Base-by-base conservation (phyloP, 2,329 filamentous ascomycete species). In the Drechslerella coelobrocha region DNA sequence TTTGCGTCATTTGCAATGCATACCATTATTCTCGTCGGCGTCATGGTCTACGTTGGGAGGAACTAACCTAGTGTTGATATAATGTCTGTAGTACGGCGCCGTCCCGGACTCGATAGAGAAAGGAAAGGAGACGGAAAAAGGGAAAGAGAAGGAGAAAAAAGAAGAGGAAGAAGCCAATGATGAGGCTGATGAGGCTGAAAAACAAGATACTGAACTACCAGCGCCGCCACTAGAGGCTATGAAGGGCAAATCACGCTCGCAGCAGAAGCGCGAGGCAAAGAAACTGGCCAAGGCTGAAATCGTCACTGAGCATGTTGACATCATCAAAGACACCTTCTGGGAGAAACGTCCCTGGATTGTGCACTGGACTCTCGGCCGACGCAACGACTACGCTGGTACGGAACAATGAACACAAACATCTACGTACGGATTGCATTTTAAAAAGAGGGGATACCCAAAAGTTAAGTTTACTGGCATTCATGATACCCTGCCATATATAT, bases 261-360 rank as follows among this genome's bases (percentile, higher is more conserved):
- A 95, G 76, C 81, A 83, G 19, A 66, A 97, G 65, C 96, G 89
- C 75, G 87, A 95, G 73, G 88, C 84, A 77, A 97, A 96, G 81
- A 84, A 86, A 73, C 85, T 89, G 59, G 84, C 85, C 68, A 97
- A 96, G 79, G 92, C 92, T 0, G 84, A 84, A 55, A 87, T 99
- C 48, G 85, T 90, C 34, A 83, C 95, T 37, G 88, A 92, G 77
- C 92, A 97, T 81, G 80, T 94, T 68, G 94, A 99, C 80, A 90
- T 99, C 76, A 97, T 99, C 79, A 92, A 89, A 76, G 91, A 97
- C 79, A 89, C 91, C 2, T 99, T 99, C 77, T 99, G 94, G 94
- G 84, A 91, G 73, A 84, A 84, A 75, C 84, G 92, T 77, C 92
- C 92, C 1, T 97, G 92, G 91, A 83, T 94, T 62, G 78, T 92